Percentiles rank a stretch among this genome's conserved stretches.
phyloP scores from a whole-genome alignment of 2,329 filamentous ascomycete genomes.

The Colletotrichum sp. region DNA sequence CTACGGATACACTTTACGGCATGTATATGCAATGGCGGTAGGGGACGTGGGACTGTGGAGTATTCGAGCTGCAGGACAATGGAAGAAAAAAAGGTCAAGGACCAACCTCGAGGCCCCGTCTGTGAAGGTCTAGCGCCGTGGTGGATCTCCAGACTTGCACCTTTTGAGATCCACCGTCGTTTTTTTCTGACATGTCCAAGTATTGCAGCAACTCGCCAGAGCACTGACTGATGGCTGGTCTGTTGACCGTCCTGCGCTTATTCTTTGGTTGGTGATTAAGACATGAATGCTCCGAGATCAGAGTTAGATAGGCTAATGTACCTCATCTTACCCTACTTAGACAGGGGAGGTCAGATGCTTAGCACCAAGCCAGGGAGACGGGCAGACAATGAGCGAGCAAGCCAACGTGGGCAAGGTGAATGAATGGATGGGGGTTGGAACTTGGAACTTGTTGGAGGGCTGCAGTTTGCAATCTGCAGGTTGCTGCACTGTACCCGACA shows the following conservation, averaged over 20 bases:
- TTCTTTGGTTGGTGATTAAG: background rate
- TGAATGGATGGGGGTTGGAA: background rate
- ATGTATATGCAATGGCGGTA: background rate
- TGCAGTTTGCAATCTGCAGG: background rate
- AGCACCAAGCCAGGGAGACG: background rate
- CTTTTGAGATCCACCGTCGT: background rate
- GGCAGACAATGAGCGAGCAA: background rate
- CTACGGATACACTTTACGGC: background rate
- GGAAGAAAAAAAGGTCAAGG: conserved; percentile 1
- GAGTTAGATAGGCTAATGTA: background rate
- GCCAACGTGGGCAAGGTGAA: background rate
- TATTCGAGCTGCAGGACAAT: background rate
- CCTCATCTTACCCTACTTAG: background rate
- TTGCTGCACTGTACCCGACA: background rate
- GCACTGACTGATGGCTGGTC: background rate
- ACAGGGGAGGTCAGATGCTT: background rate
- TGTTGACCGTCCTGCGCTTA: background rate
- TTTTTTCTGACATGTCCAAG: background rate
- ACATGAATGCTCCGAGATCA: background rate
- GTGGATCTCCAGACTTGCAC: conserved; percentile 12
- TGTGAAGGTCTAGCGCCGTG: background rate
- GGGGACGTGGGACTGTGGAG: background rate
- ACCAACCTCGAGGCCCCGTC: background rate
- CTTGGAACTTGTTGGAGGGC: background rate
- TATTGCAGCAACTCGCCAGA: background rate